phyloP scores from a whole-genome alignment of 179 eudicot species.

The Gypsophila paniculata region DNA sequence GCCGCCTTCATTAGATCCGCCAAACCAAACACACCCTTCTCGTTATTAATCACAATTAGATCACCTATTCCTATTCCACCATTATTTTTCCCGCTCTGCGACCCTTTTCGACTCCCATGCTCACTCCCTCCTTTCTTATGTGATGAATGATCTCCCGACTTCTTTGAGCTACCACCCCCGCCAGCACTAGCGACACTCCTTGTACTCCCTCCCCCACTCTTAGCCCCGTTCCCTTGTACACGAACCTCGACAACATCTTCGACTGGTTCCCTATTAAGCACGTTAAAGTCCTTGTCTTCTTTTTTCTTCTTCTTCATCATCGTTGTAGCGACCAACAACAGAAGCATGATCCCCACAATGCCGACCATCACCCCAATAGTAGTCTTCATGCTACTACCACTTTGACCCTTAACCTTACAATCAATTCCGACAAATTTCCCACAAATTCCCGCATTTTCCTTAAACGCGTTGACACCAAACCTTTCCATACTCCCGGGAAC shows the following conservation, averaged over 20 bases:
- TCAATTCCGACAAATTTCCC: slow-evolving; percentile 34
- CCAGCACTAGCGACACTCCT: neutral
- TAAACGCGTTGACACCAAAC: slow-evolving; percentile 41
- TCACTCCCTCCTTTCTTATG: slow-evolving; percentile 30
- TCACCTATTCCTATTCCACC: slow-evolving; percentile 33
- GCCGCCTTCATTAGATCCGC: slow-evolving; percentile 85
- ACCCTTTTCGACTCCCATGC: slow-evolving; percentile 27
- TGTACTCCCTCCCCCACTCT: slow-evolving; percentile 19
- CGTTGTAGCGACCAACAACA: slow-evolving; percentile 28
- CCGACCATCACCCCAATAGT: slow-evolving; percentile 31
- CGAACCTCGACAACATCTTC: slow-evolving; percentile 39
- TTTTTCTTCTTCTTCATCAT: slow-evolving; percentile 24
- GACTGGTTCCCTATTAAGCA: slow-evolving; percentile 21
- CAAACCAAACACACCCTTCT: slow-evolving; percentile 63
- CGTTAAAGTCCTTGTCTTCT: slow-evolving; percentile 19
- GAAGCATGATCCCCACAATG: slow-evolving; percentile 36
- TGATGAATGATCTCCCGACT: slow-evolving; percentile 27
- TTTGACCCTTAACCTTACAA: slow-evolving; percentile 20
- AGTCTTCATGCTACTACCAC: slow-evolving; percentile 9
- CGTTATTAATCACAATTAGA: slow-evolving; percentile 44
- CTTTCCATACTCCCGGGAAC: slow-evolving; percentile 44
- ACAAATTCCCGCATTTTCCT: slow-evolving; percentile 47
- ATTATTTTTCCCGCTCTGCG: slow-evolving; percentile 25
- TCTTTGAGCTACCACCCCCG: slow-evolving; percentile 23
- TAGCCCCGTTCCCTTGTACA: slow-evolving; percentile 24